Evolutionary conservation across 305 asterid species (phyloP), one percentile per base, ranked within the genome.

Genomic region (Lippia alba): DNA sequence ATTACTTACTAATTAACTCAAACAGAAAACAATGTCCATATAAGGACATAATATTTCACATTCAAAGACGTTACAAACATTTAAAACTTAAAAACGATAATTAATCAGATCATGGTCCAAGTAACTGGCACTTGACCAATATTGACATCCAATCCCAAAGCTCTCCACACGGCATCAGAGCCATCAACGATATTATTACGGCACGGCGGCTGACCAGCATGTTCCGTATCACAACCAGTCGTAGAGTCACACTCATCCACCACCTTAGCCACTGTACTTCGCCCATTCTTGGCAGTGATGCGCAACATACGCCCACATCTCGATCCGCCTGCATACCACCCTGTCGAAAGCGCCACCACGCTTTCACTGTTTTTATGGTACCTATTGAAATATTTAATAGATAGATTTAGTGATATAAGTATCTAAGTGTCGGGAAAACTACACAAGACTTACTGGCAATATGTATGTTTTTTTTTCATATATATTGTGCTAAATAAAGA

Each of bases 181-280:
- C 77, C 88, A 63, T 80, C 88, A 14, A 83, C 85, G 3, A 83
- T 73, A 56, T 84, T 79, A 51, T 84, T 74, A 0, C 57, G 33
- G 30, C 89, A 84, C 1, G 86, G 82, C 3, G 80, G 81, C 39
- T 69, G 86, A n/a, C 15, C 40, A 0, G 57, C 80, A 51, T 86
- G 85, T 40, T 84, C 85, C 3, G 11, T 1, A 15, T 84, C 86
- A 41, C 89, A 84, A 0, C 87, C 85, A 11, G 14, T 5, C 74
- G 61, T 74, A 0, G 82, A 84, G 12, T 86, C 89, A 54, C 91
- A 82, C 69, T 84, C 92, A 17, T 86, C 92, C 60, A 86, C 82
- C 24, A 86, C 86, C 70, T 76, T 84, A 1, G 91, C 83, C 6
- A 61, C 73, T 49, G 73, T 53, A 53, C 78, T 85, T 62, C 45